Base-by-base conservation (phyloP, 352 stramenopile species). In the Globisporangium paroecandrum region DNA sequence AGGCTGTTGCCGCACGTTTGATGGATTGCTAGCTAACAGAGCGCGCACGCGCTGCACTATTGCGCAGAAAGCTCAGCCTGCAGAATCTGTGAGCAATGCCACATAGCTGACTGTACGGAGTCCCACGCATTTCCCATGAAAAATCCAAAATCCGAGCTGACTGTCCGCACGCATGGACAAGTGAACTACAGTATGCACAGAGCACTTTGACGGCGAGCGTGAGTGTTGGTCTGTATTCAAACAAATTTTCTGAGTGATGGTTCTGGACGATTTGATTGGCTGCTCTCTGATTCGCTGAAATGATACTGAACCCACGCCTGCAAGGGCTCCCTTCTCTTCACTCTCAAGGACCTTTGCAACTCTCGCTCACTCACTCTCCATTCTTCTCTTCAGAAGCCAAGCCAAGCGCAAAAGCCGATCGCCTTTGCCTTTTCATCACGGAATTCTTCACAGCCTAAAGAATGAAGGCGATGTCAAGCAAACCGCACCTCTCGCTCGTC, bases 401-500 rank as follows among this genome's bases (percentile, higher is more conserved):
- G 34, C 34, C 27, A 32, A 32, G 32, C 32, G 36, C 36, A 43
- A 43, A 12, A 43, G 36, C 9, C 10, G 9, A 43, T 13, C 12
- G 18, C 9, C 36, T 43, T 43, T 13, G 36, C 9, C 5, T 43
- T 0, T 1, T 43, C 36, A 12, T 15, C 36, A 43, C 36, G 9
- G 36, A 12, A 13, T 43, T 43, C 9, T 43, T 43, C 9, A 43
- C 36, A 43, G 12, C 1, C 8, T 43, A 3, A 18, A 15, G 36
- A 4, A 43, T 43, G 36, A 43, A 15, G 36, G 36, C 36, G 36
- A 43, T 15, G 36, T 43, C 36, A 12, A 43, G 36, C 73, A 97
- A 97, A 68, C 15, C 65, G 51, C 89, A 95, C 69, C 84, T 98
- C 73, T 97, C 88, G 72, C 78, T 98, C 49, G 92, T 98, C 60